Base-by-base conservation (phyloP, 2,329 filamentous ascomycete species). In the Cadophora sp. region DNA sequence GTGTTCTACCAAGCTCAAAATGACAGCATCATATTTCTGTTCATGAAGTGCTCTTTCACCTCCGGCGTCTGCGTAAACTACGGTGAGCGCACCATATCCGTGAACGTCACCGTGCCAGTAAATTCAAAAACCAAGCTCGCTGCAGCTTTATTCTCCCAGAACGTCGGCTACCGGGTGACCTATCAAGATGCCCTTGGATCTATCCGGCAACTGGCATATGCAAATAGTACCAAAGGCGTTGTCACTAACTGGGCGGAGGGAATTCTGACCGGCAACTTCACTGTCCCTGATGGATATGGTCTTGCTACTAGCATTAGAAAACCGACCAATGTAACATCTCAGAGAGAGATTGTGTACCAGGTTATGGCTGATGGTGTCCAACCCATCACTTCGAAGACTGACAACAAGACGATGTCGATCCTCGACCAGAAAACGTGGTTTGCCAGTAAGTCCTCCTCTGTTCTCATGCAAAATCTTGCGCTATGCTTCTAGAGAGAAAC, bases 101-200 rank as follows among this genome's bases (percentile, higher is more conserved):
- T 8, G 7, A 39, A 20, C 16, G 55, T 59, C 16, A 39, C 27
- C 9, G 22, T 59, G n/a, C 55, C 55, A 11, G 55, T 59, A 4
- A 39, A 39, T 13, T 20, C 30, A 39, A 18, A 18, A n/a, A 59
- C 55, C 1, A 20, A 18, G 24, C 16, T 59, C 30, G 33, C 55
- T 20, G 55, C 55, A 4, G 16, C 55, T 3, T 41, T 59, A 39
- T 41, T 39, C 22, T 39, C 55, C 5, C 30, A n/a, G 7, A 41
- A 59, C 14, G 20, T 39, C 33, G 55, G 55, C 55, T 59, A 59
- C 33, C 55, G 55, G 6, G 33, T 59, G 4, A 59, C 55, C 5
- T 59, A 59, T 18, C 7, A 59, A 18, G 55, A 59, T 22, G 33
- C 33, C 55, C 13, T 11, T 13, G 39, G 39, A 13, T 13, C 39